These are phyloP conservation scores for Colletotrichum spinosum DNA, from an alignment of 2,329 filamentous ascomycete genomes.

Conservation along the genomic window DNA sequence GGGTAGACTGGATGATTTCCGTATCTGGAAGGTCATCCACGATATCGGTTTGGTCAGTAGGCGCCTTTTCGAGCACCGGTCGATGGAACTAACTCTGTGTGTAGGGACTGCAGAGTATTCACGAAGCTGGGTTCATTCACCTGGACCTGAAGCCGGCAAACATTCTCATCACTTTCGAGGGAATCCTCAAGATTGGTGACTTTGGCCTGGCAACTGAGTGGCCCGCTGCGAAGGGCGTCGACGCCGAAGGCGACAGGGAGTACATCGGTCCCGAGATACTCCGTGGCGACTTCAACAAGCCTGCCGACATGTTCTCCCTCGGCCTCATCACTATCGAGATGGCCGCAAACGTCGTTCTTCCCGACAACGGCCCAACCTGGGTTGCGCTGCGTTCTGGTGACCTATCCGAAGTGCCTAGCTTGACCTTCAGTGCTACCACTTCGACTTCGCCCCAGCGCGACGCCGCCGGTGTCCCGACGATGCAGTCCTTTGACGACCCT, in stretches of 20 bases:
- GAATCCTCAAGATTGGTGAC: conserved; percentile 85
- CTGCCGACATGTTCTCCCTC: conserved; percentile 92
- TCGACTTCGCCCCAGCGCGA: conserved; percentile 33
- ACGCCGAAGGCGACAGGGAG: conserved; percentile 94
- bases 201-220: conserved; percentile 85
- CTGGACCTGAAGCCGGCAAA: conserved; percentile 89
- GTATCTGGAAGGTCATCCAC: conserved; percentile 97
- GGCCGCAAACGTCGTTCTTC: conserved; percentile 91
- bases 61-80: not conserved
- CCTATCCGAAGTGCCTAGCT: conserved; percentile 86
- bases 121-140: conserved; percentile 87
- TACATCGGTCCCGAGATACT: conserved; percentile 97
- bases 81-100: conserved; percentile 43
- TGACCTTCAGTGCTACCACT: conserved; percentile 80
- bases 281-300: conserved; percentile 86
- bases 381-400: conserved; percentile 89
- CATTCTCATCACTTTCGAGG: conserved; percentile 84
- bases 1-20: conserved; percentile 92
- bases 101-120: conserved; percentile 89
- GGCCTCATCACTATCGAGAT: conserved; percentile 96
- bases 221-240: conserved; percentile 81
- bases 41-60: conserved; percentile 82
- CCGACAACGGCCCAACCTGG: conserved; percentile 93
- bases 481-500: conserved; percentile 35
- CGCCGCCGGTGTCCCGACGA: conserved; percentile 36